phyloP scores from a whole-genome alignment of 2,329 filamentous ascomycete genomes.

The Phialemoniopsis sp. region DNA sequence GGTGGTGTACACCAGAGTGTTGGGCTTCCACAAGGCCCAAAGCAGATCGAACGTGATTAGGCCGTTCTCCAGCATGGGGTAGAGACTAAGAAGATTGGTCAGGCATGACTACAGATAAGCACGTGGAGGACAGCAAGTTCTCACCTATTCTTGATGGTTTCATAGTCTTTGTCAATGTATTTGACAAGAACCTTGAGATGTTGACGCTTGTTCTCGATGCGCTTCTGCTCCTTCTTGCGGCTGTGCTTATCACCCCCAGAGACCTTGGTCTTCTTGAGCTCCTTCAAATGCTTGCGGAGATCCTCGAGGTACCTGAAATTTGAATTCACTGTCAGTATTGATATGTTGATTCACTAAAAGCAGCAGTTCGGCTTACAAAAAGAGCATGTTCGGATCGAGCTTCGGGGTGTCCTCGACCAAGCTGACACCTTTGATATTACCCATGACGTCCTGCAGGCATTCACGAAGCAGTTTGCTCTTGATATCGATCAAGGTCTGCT shows the following conservation, averaged over 20 bases:
- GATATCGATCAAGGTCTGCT: constrained; percentile 71
- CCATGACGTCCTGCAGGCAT: constrained; percentile 66
- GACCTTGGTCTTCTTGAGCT: constrained; percentile 55
- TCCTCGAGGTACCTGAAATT: constrained; percentile 68
- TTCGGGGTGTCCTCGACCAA: constrained; percentile 76
- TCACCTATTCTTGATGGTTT: constrained; percentile 63
- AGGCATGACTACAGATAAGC: neutral
- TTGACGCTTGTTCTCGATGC: constrained; percentile 51
- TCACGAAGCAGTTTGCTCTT: constrained; percentile 77
- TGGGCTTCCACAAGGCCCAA: constrained; percentile 87
- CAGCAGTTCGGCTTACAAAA: constrained; percentile 43
- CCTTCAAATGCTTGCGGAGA: constrained; percentile 59
- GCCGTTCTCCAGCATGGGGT: constrained; percentile 75
- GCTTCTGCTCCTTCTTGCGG: constrained; percentile 57
- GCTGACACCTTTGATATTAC: constrained; percentile 72
- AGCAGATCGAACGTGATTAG: constrained; percentile 85
- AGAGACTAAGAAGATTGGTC: constrained; percentile 46
- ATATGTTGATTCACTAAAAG: neutral
- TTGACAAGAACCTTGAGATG: constrained; percentile 59
- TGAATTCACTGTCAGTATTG: constrained; percentile 4
- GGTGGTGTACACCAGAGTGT: constrained; percentile 71
- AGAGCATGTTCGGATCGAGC: constrained; percentile 67
- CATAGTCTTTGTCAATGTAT: constrained; percentile 62
- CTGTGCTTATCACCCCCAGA: constrained; percentile 46
- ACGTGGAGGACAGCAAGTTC: neutral